Evolutionary conservation across 1,139 yeast species (phyloP), one percentile per base, ranked within the genome.

Genomic region (Kurtzmaniella quercitrusa): DNA sequence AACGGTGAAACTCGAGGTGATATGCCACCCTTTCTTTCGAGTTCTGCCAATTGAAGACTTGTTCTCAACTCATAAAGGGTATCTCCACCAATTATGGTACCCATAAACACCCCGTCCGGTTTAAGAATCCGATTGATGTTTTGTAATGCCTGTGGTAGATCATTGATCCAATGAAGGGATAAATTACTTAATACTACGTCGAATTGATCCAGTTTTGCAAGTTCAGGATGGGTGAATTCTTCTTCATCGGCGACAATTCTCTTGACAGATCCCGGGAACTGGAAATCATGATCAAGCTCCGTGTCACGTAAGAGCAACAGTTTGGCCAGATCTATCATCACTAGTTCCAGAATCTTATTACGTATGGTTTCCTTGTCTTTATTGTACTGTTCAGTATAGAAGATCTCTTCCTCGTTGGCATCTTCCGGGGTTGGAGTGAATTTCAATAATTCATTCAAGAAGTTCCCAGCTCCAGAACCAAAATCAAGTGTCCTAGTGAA

Each of bases 81-180:
- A 59, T 88, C 96, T 5, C 93, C 94, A 7, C 94, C 94, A 54
- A 86, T 77, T 71, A 88, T 75, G n/a, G 90, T 78, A 1, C 86
- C 95, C 75, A 88, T 74, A 53, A 88, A 85, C 59, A 89, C 70
- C 1, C 95, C 94, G 58, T 88, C 95, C 0, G 94, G 94, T 47
- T 80, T 81, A 39, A 88, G 66, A 17, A 85, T 73, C n/a, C 66
- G 59, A 55, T 82, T 80, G 49, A 87, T 74, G 47, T 79, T 73
- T 18, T 66, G 60, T 43, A 87, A 70, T 1, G 81, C 75, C 1
- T 73, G 70, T 0, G 95, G 95, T 21, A 88, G 70, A 53, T 88
- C 93, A 56, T 88, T 88, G 45, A 87, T 81, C 96, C 96, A 88
- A 59, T 88, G 95, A 59, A 88, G 59, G 25, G 88, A 77, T 55